Base-by-base conservation (phyloP, 805 yeast species). In the Cephaloascus albidus region DNA sequence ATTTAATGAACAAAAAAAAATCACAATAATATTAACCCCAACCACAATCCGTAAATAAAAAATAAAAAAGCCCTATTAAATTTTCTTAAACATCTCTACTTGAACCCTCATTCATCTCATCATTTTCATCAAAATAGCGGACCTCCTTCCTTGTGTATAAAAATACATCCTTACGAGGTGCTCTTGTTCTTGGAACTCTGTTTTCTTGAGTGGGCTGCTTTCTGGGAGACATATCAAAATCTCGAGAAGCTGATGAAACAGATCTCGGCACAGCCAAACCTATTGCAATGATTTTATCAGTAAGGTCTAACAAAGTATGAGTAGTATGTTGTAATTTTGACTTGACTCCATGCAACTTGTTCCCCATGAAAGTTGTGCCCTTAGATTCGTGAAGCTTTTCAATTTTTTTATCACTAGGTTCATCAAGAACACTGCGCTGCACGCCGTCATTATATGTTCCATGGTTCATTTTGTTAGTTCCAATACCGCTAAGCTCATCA, bases 241-340 rank as follows among this genome's bases (percentile, higher is more conserved):
- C 28, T 23, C 28, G 28, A 40, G 47, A 33, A 46, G 53, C 1
- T 56, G 48, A 3, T 61, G 61, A 39, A 38, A 70, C 68, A 0
- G 81, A 70, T 36, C 77, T 52, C 1, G 81, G 77, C 3, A 72
- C 68, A 3, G 79, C 77, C 46, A 78, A 57, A n/a, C 79, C 78
- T 36, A 74, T 72, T 12, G 76, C 73, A 38, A 78, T 74, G 15
- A 75, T 60, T 30, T 64, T 66, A 52, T 76, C 82, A 1, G 82
- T 72, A 37, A 71, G 54, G 42, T 61, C 57, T 30, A 70, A 46
- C 33, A 76, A 50, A 2, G 63, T 58, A 20, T 60, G 56, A n/a
- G 65, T 61, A 1, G 72, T 55, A 10, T 45, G 45, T 4, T 36
- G 43, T 6, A 63, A 23, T 10, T 55, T 48, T 14, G 50, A 14